phyloP scores from a whole-genome alignment of 257 asterid genomes.

The Lantana camara region DNA sequence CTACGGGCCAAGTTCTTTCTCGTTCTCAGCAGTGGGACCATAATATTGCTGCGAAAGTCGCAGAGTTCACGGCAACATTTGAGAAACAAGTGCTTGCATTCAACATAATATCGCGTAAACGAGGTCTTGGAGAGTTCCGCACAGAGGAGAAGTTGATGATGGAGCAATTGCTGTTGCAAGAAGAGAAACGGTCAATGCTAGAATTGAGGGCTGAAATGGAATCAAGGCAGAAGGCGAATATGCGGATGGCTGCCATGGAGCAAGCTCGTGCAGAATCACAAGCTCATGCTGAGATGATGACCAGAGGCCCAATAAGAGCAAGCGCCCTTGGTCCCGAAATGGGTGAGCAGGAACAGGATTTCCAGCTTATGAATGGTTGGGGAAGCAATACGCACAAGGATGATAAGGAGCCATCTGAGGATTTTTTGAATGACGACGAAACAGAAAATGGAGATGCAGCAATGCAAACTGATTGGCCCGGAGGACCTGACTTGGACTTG shows the following conservation, averaged over 20 bases:
- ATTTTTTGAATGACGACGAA: slow-evolving; percentile 92
- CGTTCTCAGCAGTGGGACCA: slow-evolving; percentile 99
- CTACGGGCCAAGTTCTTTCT: slow-evolving; percentile 80
- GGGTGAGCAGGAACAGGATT: slow-evolving; percentile 65
- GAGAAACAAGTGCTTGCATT: slow-evolving; percentile 98
- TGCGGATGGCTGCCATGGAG: slow-evolving; percentile 81
- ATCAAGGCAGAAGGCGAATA: slow-evolving; percentile 49
- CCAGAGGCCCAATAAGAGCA: slow-evolving; percentile 67
- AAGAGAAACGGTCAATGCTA: slow-evolving; percentile 63
- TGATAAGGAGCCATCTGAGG: slow-evolving; percentile 95
- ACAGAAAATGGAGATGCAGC: slow-evolving; percentile 44
- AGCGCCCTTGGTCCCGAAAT: slow-evolving; percentile 57
- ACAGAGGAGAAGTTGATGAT: slow-evolving; percentile 96
- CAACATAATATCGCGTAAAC: slow-evolving; percentile 81
- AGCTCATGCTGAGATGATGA: slow-evolving; percentile 83
- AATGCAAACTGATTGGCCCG: slow-evolving; percentile 48
- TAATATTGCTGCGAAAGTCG: slow-evolving; percentile 90
- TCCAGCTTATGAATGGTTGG: slow-evolving; percentile 80
- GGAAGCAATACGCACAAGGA: slow-evolving; percentile 65
- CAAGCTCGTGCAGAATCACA: slow-evolving; percentile 79
- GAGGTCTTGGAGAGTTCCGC: slow-evolving; percentile 86
- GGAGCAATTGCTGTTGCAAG: slow-evolving; percentile 86
- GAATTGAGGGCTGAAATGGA: slow-evolving; percentile 75
- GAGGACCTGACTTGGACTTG: slow-evolving; percentile 51
- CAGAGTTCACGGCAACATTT: slow-evolving; percentile 94